Base-by-base conservation (phyloP, 2,329 filamentous ascomycete genomes). In the Boeremia lycopersici region DNA sequence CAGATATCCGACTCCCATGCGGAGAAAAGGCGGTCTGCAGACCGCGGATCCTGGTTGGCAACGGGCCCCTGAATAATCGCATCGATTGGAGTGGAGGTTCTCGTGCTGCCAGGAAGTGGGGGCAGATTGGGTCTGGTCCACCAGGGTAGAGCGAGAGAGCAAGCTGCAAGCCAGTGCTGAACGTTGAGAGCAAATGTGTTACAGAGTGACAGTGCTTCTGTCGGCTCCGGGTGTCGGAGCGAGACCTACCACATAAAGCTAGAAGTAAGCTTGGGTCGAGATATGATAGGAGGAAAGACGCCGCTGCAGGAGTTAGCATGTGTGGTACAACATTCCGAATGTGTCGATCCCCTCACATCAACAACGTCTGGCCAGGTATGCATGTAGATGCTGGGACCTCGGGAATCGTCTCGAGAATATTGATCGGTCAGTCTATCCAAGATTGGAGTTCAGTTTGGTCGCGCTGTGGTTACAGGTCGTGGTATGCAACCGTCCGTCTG, bases 21-120 rank as follows among this genome's bases (percentile, higher is more conserved):
- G 41, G 38, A 42, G 19, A 40, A 55, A 43, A 39, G 47, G 53
- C 47, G 47, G 53, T 51, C 47, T 56, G 47, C 8, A 56, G 34
- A 11, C 42, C 15, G 30, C 25, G 41, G 29, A 48, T 44, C 43
- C 48, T 48, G n/a, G 48, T 12, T 42, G 2, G 33, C 47, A 51
- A 48, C 38, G 38, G 43, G 26, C 28, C 10, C 43, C 53, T 33
- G 33, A 39, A 33, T 36, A 48, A 33, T 56, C 53, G 51, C 28
- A 39, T 39, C 11, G 31, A 40, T 30, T 47, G 47, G 30, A 29
- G 28, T 38, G 42, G 42, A 33, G 23, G n/a, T 5, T 38, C 43
- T 42, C 30, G 42, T 49, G 45, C 30, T 49, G 46, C 52, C 36
- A 19, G 35, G 40, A 26, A 38, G 51, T 54, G 44, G 45, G 29